phyloP scores from a whole-genome alignment of 2,329 filamentous ascomycete species.

The Aspergillus hiratsukae region DNA sequence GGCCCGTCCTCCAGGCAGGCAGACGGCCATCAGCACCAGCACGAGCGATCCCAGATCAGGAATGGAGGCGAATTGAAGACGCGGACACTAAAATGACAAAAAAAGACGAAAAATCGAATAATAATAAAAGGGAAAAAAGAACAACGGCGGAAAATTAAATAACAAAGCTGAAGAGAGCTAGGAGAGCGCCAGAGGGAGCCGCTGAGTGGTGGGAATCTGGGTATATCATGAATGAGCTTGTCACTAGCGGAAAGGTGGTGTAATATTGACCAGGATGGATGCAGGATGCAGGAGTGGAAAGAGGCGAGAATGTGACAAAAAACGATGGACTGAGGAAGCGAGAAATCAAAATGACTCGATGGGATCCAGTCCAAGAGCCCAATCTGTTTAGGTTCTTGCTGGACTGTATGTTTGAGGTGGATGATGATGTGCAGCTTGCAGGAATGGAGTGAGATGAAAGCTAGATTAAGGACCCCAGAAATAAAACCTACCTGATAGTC shows the following conservation, averaged over 20 bases:
- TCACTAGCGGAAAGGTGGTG: conserved; percentile 36
- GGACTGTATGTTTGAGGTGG: not conserved
- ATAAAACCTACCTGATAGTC: conserved; percentile 1
- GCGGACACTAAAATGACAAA: conserved; percentile 5
- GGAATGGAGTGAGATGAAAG: conserved; percentile 3
- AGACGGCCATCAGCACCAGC: conserved; percentile 11
- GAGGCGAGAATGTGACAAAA: conserved; percentile 21
- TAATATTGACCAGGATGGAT: conserved; percentile 36
- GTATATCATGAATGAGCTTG: conserved; percentile 29
- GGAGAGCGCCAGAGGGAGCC: conserved; percentile 14
- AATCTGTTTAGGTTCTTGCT: not conserved
- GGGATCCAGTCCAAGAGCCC: conserved; percentile 9
- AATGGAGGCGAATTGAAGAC: conserved; percentile 11
- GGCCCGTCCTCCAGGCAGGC: conserved; percentile 23
- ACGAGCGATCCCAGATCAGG: conserved; percentile 13
- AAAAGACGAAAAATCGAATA: conserved; percentile 13
- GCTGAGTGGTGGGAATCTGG: conserved; percentile 16
- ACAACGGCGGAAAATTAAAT: conserved; percentile 10
- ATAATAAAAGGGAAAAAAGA: conserved; percentile 9
- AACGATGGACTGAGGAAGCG: conserved; percentile 12
- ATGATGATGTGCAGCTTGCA: conserved; percentile 22
- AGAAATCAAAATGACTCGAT: conserved; percentile 8
- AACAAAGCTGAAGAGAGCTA: conserved; percentile 8
- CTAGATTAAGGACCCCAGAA: conserved; percentile 1
- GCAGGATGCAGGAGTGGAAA: conserved; percentile 28